Evolutionary conservation across 208 protist species (phyloP), one percentile per base, ranked within the genome.

Genomic region (Crithidia acanthocephali): DNA sequence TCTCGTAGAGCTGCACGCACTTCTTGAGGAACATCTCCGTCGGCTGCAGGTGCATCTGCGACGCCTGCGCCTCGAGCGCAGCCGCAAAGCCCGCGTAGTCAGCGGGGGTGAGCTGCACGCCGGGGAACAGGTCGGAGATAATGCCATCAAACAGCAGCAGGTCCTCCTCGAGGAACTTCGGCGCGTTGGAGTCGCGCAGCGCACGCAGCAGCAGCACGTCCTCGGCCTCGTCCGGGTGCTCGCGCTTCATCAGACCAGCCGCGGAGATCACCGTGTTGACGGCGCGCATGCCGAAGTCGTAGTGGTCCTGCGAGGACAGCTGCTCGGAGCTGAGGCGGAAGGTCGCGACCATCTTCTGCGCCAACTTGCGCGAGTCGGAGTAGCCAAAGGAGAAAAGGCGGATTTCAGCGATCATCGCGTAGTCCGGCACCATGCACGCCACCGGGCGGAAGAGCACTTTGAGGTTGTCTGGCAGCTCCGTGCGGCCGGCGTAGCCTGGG

Each of bases 401-500:
- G 64, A 99, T 99, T 76, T 99, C 96, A 11, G 94, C 98, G 84
- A 99, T 99, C 94, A 99, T 97, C 47, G 97, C 97, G 80, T 99
- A 99, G 82, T 99, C 98, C 18, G 98, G 98, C 55, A 99, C 98
- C 98, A 99, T 99, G 88, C 96, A 98, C 28, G 98, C 97, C n/a
- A 98, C 96, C 28, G 97, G 94, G 60, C 98, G 89, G 92, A 99
- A 99, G 16, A 99, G 90, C 65, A 97, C 92, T 80, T 98, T 98
- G 30, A 99, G 80, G 84, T 99, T 99, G 83, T 99, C 98, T 16
- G 98, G 98, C 52, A 99, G 87, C 81, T 99, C 98, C n/a, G 98
- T 98, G 47, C 98, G 88, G 25, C 97, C 97, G 13, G 98, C 98
- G 85, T 99, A 99, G 63, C 98, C 98, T 11, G 98, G 98, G 85